Evolutionary conservation across 1,284 basidiomycete genomes (phyloP).

Genomic region (Ceratobasidium sp.): DNA sequence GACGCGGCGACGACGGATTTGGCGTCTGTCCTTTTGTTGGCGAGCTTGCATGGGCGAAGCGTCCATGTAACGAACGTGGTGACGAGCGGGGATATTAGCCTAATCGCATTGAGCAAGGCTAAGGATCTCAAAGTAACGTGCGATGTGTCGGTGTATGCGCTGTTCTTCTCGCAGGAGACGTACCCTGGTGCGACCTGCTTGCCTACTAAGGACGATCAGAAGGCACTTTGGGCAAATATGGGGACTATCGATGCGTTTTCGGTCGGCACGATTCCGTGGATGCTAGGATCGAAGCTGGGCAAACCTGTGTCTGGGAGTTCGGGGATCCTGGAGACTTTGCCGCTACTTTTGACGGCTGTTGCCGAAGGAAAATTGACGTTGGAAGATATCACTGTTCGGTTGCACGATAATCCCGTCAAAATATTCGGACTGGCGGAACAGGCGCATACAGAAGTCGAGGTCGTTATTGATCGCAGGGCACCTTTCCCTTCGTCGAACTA

Average conservation of each 20-base stretch:
- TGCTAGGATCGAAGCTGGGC: slow-evolving; percentile 77
- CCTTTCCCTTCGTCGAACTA: slow-evolving; percentile 67
- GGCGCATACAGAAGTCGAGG: slow-evolving; percentile 90
- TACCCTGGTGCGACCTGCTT: slow-evolving; percentile 78
- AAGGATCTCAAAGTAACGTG: slow-evolving; percentile 96
- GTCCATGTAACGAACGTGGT: slow-evolving; percentile 97
- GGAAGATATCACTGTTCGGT: slow-evolving; percentile 82
- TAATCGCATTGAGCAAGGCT: slow-evolving; percentile 95
- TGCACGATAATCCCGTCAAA: slow-evolving; percentile 92
- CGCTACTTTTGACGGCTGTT: slow-evolving; percentile 90
- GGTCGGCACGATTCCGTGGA: slow-evolving; percentile 86
- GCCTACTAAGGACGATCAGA: slow-evolving; percentile 85
- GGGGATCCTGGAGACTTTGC: slow-evolving; percentile 91
- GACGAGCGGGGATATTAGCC: slow-evolving; percentile 86
- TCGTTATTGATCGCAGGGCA: slow-evolving; percentile 85
- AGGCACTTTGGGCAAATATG: slow-evolving; percentile 89
- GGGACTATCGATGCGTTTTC: slow-evolving; percentile 93
- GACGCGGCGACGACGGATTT: slow-evolving; percentile 94
- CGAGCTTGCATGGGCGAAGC: slow-evolving; percentile 90
- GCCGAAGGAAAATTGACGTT: slow-evolving; percentile 84
- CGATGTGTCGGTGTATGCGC: slow-evolving; percentile 92
- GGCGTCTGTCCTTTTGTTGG: slow-evolving; percentile 92
- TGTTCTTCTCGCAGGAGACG: slow-evolving; percentile 89
- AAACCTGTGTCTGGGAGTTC: slow-evolving; percentile 77
- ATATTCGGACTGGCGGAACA: slow-evolving; percentile 95